A percentile compares a stretch with the other conserved stretches of the same genome.
These are phyloP conservation scores for Eimeria nieschulzi DNA, from an alignment of 169 alveolate genomes.

Conservation along the genomic window DNA sequence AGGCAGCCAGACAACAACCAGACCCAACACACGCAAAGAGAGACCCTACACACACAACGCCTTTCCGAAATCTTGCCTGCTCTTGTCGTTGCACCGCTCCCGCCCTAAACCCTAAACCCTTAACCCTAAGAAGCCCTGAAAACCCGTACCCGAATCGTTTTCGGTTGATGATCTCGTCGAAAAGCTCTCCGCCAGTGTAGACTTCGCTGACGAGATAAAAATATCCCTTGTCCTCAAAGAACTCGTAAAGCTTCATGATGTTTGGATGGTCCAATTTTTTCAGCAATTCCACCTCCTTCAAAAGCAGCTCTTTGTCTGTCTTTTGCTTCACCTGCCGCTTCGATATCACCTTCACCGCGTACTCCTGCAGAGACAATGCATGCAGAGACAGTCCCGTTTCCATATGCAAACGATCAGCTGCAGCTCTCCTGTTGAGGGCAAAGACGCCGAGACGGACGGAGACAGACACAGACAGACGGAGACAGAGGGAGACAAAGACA, in stretches of 20 bases:
- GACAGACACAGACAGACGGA: too few relatives aligned
- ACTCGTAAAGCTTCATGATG: slow-evolving; percentile 91
- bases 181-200: slow-evolving; percentile 96
- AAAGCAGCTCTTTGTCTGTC: slow-evolving; percentile 86
- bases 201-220: slow-evolving; percentile 92
- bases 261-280: slow-evolving; percentile 91
- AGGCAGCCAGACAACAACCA: neutral
- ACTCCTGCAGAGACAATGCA: slow-evolving; percentile 80
- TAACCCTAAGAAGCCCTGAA: neutral
- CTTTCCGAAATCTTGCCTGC: too few relatives aligned
- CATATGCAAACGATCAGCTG: too few relatives aligned
- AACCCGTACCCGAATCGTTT: slow-evolving; percentile 81
- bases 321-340: slow-evolving; percentile 89
- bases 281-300: slow-evolving; percentile 89
- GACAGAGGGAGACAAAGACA: too few relatives aligned
- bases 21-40: neutral
- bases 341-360: slow-evolving; percentile 92
- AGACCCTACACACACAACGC: neutral
- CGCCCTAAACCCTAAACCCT: neutral
- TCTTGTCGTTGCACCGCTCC: too few relatives aligned
- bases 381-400: neutral
- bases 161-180: slow-evolving; percentile 93
- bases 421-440: too few relatives aligned
- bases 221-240: slow-evolving; percentile 90
- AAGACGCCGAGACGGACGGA: too few relatives aligned